phyloP scores from a whole-genome alignment of 495 filamentous ascomycete genomes.

The Trichoderma orchidacearum region DNA sequence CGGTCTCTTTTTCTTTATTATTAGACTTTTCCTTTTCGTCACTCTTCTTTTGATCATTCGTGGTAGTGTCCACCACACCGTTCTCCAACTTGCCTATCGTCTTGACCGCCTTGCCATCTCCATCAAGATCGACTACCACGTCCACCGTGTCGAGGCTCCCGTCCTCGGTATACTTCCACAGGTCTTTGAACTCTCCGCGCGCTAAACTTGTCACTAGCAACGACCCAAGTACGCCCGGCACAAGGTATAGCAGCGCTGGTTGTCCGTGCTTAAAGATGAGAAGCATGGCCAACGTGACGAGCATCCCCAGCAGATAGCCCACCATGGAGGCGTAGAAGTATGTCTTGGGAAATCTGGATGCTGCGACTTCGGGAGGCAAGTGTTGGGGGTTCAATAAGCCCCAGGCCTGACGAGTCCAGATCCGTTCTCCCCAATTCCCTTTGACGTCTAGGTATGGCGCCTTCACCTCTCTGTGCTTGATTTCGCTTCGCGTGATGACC shows the following conservation, averaged over 20 bases:
- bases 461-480: conserved; percentile 27
- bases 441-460: conserved; percentile 45
- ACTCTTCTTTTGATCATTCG: conserved; percentile 11
- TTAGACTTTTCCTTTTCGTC: conserved; percentile 1
- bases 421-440: conserved; percentile 69
- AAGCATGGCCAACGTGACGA: conserved; percentile 64
- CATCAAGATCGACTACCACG: conserved; percentile 27
- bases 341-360: conserved; percentile 57
- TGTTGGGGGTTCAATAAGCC: conserved; percentile 17
- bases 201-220: conserved; percentile 69
- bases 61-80: conserved; percentile 1
- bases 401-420: conserved; percentile 49
- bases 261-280: conserved; percentile 69
- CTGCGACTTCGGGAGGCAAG: conserved; percentile 28
- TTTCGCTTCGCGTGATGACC: conserved; percentile 13
- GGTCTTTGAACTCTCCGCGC: conserved; percentile 52
- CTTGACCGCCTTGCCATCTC: conserved; percentile 14
- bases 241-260: conserved; percentile 85
- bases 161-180: conserved; percentile 78
- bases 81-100: not conserved
- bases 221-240: conserved; percentile 65
- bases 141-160: conserved; percentile 34
- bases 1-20: not conserved
- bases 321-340: conserved; percentile 73
- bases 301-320: conserved; percentile 73